Evolutionary conservation across 2,329 filamentous ascomycete species (phyloP).

Genomic region (Escovopsis weberi): DNA sequence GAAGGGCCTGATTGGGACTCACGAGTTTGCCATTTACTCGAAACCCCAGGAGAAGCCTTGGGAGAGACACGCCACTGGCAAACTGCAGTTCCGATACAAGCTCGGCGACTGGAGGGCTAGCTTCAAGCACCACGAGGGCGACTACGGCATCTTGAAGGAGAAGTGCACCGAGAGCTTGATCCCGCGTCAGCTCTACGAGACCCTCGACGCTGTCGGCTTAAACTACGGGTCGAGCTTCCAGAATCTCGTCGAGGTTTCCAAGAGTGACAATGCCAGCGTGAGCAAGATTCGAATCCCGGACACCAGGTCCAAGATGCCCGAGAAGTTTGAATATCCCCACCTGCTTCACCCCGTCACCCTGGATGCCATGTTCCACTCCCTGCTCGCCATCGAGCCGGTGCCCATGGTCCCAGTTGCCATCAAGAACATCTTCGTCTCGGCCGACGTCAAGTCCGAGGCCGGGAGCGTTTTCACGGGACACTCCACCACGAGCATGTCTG

Average conservation of each 20-base stretch:
- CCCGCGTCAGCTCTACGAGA: constrained; percentile 35
- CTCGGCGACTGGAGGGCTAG: constrained; percentile 7
- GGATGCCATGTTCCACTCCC: constrained; percentile 40
- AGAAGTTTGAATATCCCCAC: constrained; percentile 36
- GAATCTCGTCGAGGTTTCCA: constrained; percentile 26
- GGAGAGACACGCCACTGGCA: constrained; percentile 28
- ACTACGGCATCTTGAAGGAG: constrained; percentile 11
- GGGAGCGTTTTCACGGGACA: constrained; percentile 24
- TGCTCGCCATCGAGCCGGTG: constrained; percentile 29
- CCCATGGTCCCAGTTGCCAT: constrained; percentile 37
- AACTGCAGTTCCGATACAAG: constrained; percentile 15
- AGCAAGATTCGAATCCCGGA: constrained; percentile 30
- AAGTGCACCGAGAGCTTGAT: constrained; percentile 20
- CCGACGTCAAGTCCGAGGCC: constrained; percentile 19
- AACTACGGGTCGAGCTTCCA: constrained; percentile 36
- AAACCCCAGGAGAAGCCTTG: constrained; percentile 25
- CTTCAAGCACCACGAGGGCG: constrained; percentile 10
- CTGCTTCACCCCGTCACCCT: constrained; percentile 44
- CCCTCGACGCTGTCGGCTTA: constrained; percentile 34
- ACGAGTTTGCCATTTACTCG: constrained; percentile 32
- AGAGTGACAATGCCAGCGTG: constrained; percentile 19
- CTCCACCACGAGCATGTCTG: constrained; percentile 21
- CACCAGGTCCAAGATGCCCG: constrained; percentile 38
- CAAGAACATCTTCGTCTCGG: constrained; percentile 31
- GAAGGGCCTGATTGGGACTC: neutral